Conservation (phyloP, 139 green algal genomes). For the Chlorella sp. region DNA sequence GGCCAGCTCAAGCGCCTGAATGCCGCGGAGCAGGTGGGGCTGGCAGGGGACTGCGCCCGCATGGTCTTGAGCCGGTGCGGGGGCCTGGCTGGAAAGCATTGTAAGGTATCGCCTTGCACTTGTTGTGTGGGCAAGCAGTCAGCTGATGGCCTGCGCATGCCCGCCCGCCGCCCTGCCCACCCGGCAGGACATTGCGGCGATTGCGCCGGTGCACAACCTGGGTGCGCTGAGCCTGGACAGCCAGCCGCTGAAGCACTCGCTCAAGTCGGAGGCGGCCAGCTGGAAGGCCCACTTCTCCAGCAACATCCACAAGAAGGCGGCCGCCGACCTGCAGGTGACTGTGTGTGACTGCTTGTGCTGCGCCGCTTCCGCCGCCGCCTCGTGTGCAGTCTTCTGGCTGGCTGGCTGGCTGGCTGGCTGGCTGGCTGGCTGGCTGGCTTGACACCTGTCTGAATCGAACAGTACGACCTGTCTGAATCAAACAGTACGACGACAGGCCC, state of each 20-base stretch:
- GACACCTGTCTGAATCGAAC: not conserved
- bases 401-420: not conserved
- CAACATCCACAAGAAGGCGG: conserved; percentile 90
- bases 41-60: not conserved
- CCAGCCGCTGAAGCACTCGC: conserved; percentile 82
- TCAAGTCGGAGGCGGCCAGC: conserved; percentile 82
- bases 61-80: not conserved
- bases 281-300: conserved; percentile 95
- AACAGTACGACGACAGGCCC: no score
- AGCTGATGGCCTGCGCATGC: no score
- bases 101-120: no score
- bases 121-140: not conserved
- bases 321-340: conserved; percentile 75
- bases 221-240: conserved; percentile 86
- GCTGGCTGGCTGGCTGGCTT: no score
- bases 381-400: not conserved
- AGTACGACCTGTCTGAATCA: not conserved
- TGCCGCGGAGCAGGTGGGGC: conserved; percentile 65
- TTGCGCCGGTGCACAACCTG: conserved; percentile 79
- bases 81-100: not conserved
- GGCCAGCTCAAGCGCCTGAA: conserved; percentile 89
- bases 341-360: not conserved
- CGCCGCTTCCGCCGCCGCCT: not conserved
- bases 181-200: conserved; percentile 20
- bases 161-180: no score